Evolutionary conservation across 345 rosid genomes (phyloP).

Genomic region (Clarkia xantiana): DNA sequence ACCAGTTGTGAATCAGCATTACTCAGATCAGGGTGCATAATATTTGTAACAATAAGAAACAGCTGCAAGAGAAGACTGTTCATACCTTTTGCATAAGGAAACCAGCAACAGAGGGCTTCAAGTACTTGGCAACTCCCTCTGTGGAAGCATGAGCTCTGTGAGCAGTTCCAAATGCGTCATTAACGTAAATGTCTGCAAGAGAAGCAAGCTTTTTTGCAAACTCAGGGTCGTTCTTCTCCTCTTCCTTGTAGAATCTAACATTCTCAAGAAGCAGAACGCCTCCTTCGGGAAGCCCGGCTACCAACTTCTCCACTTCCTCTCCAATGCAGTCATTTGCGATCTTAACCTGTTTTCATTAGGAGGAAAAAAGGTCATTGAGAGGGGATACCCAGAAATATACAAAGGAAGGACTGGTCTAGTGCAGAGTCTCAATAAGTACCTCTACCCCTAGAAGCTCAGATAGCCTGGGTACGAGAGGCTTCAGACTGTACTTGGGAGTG

Average conservation of each 20-base stretch:
- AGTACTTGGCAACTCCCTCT: constrained; percentile 71
- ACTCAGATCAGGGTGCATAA: neutral
- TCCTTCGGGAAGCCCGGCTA: constrained; percentile 52
- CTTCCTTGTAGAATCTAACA: constrained; percentile 84
- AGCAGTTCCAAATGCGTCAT: constrained; percentile 90
- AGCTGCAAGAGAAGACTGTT: neutral
- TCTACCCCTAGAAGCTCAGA: constrained; percentile 77
- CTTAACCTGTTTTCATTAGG: constrained; percentile 35
- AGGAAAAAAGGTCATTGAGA: neutral
- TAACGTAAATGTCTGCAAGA: constrained; percentile 72
- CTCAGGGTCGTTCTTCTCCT: constrained; percentile 92
- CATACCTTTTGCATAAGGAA: constrained; percentile 87
- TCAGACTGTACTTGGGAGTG: constrained; percentile 83
- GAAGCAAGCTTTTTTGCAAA: constrained; percentile 89
- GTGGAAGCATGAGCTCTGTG: constrained; percentile 96
- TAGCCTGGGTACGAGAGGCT: constrained; percentile 83
- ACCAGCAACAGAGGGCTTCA: constrained; percentile 92
- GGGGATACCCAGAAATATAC: neutral
- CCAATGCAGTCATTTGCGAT: constrained; percentile 81
- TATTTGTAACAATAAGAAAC: neutral
- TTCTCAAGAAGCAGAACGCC: constrained; percentile 81
- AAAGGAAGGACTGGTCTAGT: neutral
- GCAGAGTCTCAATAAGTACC: constrained; percentile 17
- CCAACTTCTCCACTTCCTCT: constrained; percentile 61
- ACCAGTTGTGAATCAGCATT: neutral